Evolutionary conservation across 2,329 filamentous ascomycete species (phyloP).

Genomic region (Pseudopithomyces chartarum): DNA sequence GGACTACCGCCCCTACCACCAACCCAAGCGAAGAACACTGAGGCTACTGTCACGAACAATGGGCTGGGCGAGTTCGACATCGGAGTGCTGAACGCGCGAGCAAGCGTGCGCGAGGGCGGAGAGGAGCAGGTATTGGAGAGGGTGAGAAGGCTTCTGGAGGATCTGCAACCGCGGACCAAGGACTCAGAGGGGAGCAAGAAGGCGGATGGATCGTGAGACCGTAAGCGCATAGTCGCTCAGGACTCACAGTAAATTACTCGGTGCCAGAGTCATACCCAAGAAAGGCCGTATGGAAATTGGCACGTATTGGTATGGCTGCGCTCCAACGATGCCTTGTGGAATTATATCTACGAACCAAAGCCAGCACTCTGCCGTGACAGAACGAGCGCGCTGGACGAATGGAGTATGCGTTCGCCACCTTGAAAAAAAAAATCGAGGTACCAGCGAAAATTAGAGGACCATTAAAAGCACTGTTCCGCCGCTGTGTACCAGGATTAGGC

Average conservation of each 20-base stretch:
- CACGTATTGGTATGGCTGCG: not conserved
- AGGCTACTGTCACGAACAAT: constrained; percentile 47
- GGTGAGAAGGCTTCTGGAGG: constrained; percentile 60
- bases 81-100: constrained; percentile 86
- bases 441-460: too few species aligned
- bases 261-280: not conserved
- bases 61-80: constrained; percentile 70
- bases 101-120: constrained; percentile 79
- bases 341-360: too few species aligned
- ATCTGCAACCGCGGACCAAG: constrained; percentile 23
- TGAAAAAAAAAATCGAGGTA: too few species aligned
- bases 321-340: too few species aligned
- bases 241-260: not conserved
- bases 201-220: constrained; percentile 1
- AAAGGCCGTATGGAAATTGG: not conserved
- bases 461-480: too few species aligned
- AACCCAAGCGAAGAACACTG: constrained; percentile 21
- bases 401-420: too few species aligned
- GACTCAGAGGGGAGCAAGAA: constrained; percentile 14
- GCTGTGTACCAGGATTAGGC: too few species aligned
- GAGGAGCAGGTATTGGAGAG: constrained; percentile 78
- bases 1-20: constrained; percentile 8
- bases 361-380: too few species aligned
- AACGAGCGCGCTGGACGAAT: too few species aligned
- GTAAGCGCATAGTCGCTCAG: not conserved